Percentiles rank a stretch among this genome's conserved stretches.
These are phyloP conservation scores for Nicotiana obtusifolia DNA, from an alignment of 257 asterid genomes.

Conservation along the genomic window DNA sequence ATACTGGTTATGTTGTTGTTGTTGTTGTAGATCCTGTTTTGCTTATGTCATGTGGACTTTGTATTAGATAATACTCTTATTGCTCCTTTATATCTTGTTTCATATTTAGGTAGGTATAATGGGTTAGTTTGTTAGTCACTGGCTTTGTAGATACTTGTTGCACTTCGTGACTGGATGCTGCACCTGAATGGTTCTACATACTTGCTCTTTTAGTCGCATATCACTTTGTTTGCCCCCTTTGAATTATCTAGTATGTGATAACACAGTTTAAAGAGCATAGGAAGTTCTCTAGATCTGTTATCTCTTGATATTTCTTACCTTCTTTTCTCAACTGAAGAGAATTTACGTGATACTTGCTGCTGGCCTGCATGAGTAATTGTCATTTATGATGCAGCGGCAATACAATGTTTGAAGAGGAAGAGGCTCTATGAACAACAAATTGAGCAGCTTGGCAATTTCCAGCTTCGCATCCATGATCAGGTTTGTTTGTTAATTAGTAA, in stretches of 20 bases:
- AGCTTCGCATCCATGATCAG: constrained; percentile 35
- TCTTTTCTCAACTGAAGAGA: neutral
- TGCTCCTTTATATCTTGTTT: neutral
- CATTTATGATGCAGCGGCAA: constrained; percentile 20
- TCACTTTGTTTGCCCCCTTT: neutral
- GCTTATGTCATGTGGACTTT: neutral
- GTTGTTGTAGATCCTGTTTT: neutral
- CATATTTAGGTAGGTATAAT: neutral
- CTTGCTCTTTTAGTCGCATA: neutral
- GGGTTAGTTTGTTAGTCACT: neutral
- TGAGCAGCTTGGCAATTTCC: constrained; percentile 31
- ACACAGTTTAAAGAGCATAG: neutral
- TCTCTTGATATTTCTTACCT: neutral
- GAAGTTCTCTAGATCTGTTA: neutral
- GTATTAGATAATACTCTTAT: neutral
- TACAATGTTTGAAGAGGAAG: constrained; percentile 33
- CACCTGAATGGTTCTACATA: neutral
- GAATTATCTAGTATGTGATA: neutral
- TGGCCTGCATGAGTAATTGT: neutral
- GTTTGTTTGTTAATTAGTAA: constrained; percentile 9
- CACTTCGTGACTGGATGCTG: neutral
- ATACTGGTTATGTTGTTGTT: no score
- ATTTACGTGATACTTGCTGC: neutral
- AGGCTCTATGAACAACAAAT: constrained; percentile 32
- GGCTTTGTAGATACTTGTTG: neutral